phyloP scores from a whole-genome alignment of 805 yeast species.

The Sugiyamaella mastotermitis region DNA sequence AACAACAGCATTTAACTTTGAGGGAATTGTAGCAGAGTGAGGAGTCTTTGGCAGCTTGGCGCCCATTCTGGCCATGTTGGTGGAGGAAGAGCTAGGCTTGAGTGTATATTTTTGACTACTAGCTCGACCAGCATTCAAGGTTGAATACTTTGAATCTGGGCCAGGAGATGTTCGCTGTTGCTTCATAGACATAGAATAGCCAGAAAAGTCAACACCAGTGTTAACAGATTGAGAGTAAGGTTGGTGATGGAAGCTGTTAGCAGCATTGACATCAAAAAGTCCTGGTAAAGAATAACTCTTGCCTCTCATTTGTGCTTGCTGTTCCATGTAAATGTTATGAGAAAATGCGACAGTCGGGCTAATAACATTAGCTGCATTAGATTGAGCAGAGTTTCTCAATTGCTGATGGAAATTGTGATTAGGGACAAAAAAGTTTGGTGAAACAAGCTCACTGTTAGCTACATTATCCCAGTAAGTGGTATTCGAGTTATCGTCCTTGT shows the following conservation, averaged over 20 bases:
- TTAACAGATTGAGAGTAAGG: conserved; percentile 8
- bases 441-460: conserved; percentile 17
- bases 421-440: conserved; percentile 16
- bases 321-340: conserved; percentile 1
- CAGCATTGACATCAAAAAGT: conserved; percentile 11
- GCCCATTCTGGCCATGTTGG: not conserved
- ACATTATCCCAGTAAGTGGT: conserved; percentile 20
- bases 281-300: conserved; percentile 19
- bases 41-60: not conserved
- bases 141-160: not conserved
- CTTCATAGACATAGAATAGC: conserved; percentile 12
- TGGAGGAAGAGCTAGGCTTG: too few species aligned
- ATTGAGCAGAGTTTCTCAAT: not conserved
- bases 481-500: conserved; percentile 4
- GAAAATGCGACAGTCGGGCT: conserved; percentile 2
- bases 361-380: conserved; percentile 6
- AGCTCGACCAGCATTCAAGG: too few species aligned
- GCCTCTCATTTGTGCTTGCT: conserved; percentile 11
- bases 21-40: not conserved
- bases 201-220: conserved; percentile 15
- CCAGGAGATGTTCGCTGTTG: not conserved
- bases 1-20: not conserved
- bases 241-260: conserved; percentile 3
- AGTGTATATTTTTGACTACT: too few species aligned
- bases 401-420: not conserved